Percentiles rank a stretch among this genome's conserved stretches.
phyloP scores from a whole-genome alignment of 176 grass and related monocot species.

The Stipa capillata region DNA sequence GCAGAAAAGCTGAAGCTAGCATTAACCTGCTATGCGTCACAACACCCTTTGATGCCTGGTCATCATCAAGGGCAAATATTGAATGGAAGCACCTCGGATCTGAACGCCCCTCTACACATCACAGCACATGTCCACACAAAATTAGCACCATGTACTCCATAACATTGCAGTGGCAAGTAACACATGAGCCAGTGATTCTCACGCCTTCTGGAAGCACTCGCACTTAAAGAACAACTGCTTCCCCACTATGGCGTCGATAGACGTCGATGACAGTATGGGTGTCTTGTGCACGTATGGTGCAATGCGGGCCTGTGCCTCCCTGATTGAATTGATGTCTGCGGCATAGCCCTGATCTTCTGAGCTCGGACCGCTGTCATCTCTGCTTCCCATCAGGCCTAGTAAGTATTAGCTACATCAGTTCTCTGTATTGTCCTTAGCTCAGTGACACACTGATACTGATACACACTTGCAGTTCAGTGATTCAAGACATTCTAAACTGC shows the following conservation, averaged over 20 bases:
- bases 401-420: conserved; percentile 7
- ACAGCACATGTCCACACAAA: neutral
- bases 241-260: conserved; percentile 51
- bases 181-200: conserved; percentile 12
- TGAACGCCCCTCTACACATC: conserved; percentile 69
- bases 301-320: conserved; percentile 68
- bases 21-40: conserved; percentile 93
- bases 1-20: neutral
- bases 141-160: neutral
- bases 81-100: conserved; percentile 89
- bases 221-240: conserved; percentile 89
- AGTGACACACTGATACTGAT: neutral
- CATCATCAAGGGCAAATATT: conserved; percentile 70
- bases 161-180: conserved; percentile 4
- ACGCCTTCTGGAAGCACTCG: conserved; percentile 97
- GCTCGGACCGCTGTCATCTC: neutral
- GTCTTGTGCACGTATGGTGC: conserved; percentile 66
- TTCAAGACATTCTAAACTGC: neutral
- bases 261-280: conserved; percentile 48
- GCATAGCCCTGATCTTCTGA: conserved; percentile 32
- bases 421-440: neutral
- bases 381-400: conserved; percentile 48
- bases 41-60: conserved; percentile 67
- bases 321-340: conserved; percentile 64
- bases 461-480: neutral